Conservation (phyloP, 768 basidiomycete species). For the Suillus discolor region DNA sequence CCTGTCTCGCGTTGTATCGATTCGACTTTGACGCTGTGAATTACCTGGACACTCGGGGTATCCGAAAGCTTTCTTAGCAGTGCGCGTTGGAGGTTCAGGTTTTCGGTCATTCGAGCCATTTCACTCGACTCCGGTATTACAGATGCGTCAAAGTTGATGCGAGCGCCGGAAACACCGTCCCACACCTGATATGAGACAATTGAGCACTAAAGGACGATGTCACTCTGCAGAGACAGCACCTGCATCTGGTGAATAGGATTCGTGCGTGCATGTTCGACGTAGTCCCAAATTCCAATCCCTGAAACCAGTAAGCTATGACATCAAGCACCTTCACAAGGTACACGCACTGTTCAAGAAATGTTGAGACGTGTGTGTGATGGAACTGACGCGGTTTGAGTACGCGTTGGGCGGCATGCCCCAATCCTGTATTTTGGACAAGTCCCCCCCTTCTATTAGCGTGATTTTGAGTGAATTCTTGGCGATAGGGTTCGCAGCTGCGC, state of each 20-base stretch:
- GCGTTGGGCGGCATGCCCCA: constrained; percentile 61
- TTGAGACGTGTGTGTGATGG: constrained; percentile 76
- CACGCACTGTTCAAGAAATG: constrained; percentile 63
- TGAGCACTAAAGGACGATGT: neutral
- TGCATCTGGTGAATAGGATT: constrained; percentile 84
- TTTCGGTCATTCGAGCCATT: constrained; percentile 91
- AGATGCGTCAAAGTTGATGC: constrained; percentile 68
- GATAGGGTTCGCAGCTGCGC: constrained; percentile 52
- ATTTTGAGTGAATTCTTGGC: constrained; percentile 60
- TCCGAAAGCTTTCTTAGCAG: constrained; percentile 66
- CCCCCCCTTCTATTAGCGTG: constrained; percentile 80
- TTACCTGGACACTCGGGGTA: constrained; percentile 56
- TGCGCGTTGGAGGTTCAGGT: constrained; percentile 88
- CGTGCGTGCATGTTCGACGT: constrained; percentile 70
- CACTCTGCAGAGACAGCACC: constrained; percentile 40
- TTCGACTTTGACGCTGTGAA: constrained; percentile 76
- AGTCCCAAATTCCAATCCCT: constrained; percentile 87
- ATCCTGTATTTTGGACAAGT: constrained; percentile 62
- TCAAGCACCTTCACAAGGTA: neutral
- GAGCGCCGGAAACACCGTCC: constrained; percentile 86
- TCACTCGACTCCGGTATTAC: constrained; percentile 40
- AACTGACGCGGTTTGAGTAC: constrained; percentile 86
- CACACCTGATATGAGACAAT: constrained; percentile 60
- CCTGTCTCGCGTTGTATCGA: constrained; percentile 53
- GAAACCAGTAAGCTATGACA: constrained; percentile 9